Conservation (phyloP, 106 monocot genomes). For the Dioscorea dumetorum region DNA sequence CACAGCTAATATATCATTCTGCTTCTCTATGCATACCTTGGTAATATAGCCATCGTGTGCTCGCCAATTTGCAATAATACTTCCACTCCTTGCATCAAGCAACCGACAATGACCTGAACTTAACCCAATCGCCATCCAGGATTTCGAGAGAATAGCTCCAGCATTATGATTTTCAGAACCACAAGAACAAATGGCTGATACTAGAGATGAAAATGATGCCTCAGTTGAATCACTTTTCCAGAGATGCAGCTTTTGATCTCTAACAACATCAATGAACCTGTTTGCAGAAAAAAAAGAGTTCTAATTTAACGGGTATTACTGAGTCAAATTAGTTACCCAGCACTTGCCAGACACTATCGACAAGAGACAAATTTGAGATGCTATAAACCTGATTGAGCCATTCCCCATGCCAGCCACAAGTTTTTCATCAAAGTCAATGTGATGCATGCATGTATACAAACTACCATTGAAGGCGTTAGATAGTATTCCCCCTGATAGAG, state of each 20-base stretch:
- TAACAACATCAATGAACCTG: slow-evolving; percentile 86
- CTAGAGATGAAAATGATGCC: slow-evolving; percentile 67
- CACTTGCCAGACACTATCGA: background rate
- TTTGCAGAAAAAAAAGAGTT: background rate
- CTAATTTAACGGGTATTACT: background rate
- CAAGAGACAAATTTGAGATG: background rate
- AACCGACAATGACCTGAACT: slow-evolving; percentile 92
- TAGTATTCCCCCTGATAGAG: slow-evolving; percentile 69
- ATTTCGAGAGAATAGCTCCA: slow-evolving; percentile 23
- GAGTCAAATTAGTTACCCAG: background rate
- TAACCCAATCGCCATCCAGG: slow-evolving; percentile 60
- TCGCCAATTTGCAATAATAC: slow-evolving; percentile 68
- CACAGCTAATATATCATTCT: no score
- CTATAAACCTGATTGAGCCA: slow-evolving; percentile 78
- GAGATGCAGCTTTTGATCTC: slow-evolving; percentile 70
- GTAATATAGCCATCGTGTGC: slow-evolving; percentile 95
- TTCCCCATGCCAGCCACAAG: slow-evolving; percentile 90
- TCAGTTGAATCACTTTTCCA: slow-evolving; percentile 75
- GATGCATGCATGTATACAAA: slow-evolving; percentile 89
- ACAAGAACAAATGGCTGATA: slow-evolving; percentile 86
- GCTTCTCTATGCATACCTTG: slow-evolving; percentile 32
- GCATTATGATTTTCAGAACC: slow-evolving; percentile 40
- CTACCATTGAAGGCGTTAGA: slow-evolving; percentile 82
- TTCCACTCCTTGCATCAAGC: slow-evolving; percentile 80
- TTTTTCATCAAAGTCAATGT: slow-evolving; percentile 50